Conservation (phyloP, 2,329 filamentous ascomycete genomes). For the Corinectria fuckeliana region DNA sequence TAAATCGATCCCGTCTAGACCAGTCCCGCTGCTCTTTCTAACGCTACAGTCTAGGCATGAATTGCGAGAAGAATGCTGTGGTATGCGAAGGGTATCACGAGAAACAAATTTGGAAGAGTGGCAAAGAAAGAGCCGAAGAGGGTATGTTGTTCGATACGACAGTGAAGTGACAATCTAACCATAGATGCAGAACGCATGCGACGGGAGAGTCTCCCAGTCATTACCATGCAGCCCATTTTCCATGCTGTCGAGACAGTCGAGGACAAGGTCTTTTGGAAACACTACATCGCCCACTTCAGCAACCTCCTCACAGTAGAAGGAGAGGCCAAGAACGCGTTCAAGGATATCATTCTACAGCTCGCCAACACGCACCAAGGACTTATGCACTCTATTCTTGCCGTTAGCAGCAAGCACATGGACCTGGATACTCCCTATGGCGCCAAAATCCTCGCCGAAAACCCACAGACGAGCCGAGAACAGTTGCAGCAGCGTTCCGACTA, state of each 20-base stretch:
- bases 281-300: slow-evolving; percentile 82
- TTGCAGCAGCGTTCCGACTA: slow-evolving; percentile 60
- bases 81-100: slow-evolving; percentile 90
- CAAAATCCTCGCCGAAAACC: slow-evolving; percentile 58
- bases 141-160: slow-evolving; percentile 49
- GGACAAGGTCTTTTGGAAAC: slow-evolving; percentile 81
- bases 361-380: slow-evolving; percentile 80
- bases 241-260: slow-evolving; percentile 81
- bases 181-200: slow-evolving; percentile 55
- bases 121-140: slow-evolving; percentile 77
- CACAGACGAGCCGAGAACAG: slow-evolving; percentile 53
- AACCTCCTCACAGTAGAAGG: slow-evolving; percentile 82
- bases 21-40: slow-evolving; percentile 11
- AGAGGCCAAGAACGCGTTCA: slow-evolving; percentile 83
- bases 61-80: slow-evolving; percentile 93
- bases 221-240: slow-evolving; percentile 72
- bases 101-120: slow-evolving; percentile 86
- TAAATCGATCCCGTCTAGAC: slow-evolving; percentile 39
- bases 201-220: slow-evolving; percentile 56
- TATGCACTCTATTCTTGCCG: slow-evolving; percentile 88
- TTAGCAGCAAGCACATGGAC: slow-evolving; percentile 80
- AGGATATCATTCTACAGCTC: slow-evolving; percentile 81
- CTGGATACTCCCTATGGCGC: slow-evolving; percentile 62
- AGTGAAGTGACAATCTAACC: slow-evolving; percentile 15
- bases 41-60: slow-evolving; percentile 65